Evolutionary conservation across 371 early-diverging fungal genomes (phyloP), one percentile per base, ranked within the genome.

Genomic region (Smittium mucronatum): DNA sequence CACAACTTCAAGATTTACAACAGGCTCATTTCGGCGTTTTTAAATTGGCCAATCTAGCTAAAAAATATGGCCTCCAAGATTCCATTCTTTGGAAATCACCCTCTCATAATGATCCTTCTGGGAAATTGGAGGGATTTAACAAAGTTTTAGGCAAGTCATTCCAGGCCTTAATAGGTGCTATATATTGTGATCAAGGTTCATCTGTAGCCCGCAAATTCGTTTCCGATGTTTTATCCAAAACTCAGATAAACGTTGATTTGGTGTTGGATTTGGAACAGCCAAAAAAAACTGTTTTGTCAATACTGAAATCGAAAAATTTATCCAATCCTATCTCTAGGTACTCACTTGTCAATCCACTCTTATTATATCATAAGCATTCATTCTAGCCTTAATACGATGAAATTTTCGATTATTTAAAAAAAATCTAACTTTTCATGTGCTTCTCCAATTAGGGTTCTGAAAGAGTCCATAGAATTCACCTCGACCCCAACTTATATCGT

Each of bases 161-260:
- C 63, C 80, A 88, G 71, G 88, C 92, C 0, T 76, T 93, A 11
- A 77, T 94, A 36, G 97, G 95, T 34, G 93, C 93, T 17, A 64
- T 95, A 21, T 92, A 91, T 75, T 79, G 81, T 68, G 89, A 92
- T 15, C 77, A 91, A 79, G 95, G 95, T 0, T 75, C 86, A 0
- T 74, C 75, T 30, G 89, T 84, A 16, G 90, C 95, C 16, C 82
- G 82, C 61, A 75, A 82, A 69, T 94, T 95, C 76, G 80, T 95
- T 36, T 85, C 86, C 61, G 28, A 69, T 29, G 82, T 79, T 25
- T 36, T 69, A 28, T 28, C 60, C 36, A 1, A 11, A 31, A 2
- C 16, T 2, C 31, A 26, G 2, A 67, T 69, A 5, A 35, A 61
- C 35, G 11, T 36, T 26, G 16, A 15, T 15, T 17, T 34, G n/a